Percentiles rank a stretch among this genome's conserved stretches.
Evolutionary conservation across 2,329 filamentous ascomycete species (phyloP).

Genomic region (Elsinoe arachidis): DNA sequence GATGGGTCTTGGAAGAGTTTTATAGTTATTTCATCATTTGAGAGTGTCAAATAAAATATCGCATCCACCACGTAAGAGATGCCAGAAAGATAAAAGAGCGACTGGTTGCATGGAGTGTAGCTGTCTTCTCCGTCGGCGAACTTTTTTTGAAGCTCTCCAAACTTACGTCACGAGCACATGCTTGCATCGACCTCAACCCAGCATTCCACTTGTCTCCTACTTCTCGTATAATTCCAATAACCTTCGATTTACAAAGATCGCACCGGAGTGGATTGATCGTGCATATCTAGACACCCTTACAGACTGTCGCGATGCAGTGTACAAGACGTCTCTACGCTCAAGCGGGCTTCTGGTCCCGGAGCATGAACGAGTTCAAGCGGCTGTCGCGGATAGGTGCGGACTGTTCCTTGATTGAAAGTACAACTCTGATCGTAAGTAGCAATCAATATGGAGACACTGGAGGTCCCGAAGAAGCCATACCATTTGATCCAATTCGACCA

Average conservation of each 20-base stretch:
- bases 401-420: constrained; percentile 19
- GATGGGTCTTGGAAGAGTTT: background rate
- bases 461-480: constrained; percentile 54
- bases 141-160: constrained; percentile 8
- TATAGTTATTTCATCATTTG: background rate
- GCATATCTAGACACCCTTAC: background rate
- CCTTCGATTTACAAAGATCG: no score
- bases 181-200: no score
- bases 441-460: constrained; percentile 60
- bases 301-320: constrained; percentile 26
- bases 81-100: background rate
- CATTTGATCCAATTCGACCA: constrained; percentile 56
- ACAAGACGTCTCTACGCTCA: constrained; percentile 27
- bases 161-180: background rate
- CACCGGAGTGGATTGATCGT: no score
- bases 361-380: constrained; percentile 50
- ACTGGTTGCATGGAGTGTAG: background rate
- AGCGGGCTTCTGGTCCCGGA: constrained; percentile 49
- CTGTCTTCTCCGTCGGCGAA: background rate
- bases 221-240: no score
- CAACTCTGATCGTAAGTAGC: constrained; percentile 37
- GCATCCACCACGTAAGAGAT: background rate
- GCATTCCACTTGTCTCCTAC: no score
- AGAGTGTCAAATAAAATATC: background rate
- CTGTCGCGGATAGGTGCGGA: constrained; percentile 46